Evolutionary conservation across 441 rosid species (phyloP).

Genomic region (Gossypium trilobum): DNA sequence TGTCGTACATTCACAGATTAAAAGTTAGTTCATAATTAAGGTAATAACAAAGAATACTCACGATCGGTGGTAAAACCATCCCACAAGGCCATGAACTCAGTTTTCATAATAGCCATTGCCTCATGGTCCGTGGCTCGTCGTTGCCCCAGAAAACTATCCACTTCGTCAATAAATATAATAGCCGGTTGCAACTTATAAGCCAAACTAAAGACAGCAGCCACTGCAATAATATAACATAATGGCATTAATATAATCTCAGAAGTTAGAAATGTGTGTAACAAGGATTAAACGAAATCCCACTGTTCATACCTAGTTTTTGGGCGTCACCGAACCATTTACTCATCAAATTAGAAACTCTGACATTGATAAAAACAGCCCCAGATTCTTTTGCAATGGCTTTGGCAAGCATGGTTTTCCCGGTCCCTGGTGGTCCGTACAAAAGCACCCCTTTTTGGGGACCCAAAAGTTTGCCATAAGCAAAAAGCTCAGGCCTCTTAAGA

Average conservation of each 20-base stretch:
- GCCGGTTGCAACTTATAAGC: slow-evolving; percentile 93
- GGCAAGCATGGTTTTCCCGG: slow-evolving; percentile 98
- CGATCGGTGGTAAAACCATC: slow-evolving; percentile 95
- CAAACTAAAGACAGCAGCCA: slow-evolving; percentile 89
- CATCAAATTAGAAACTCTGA: slow-evolving; percentile 77
- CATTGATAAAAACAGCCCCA: slow-evolving; percentile 85
- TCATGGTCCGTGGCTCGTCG: slow-evolving; percentile 78
- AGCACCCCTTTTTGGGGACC: slow-evolving; percentile 87
- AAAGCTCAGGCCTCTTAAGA: slow-evolving; percentile 70
- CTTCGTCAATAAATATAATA: slow-evolving; percentile 86
- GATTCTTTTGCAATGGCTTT: slow-evolving; percentile 91
- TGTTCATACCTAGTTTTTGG: slow-evolving; percentile 77
- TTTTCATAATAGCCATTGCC: slow-evolving; percentile 84
- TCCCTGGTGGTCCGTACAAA: slow-evolving; percentile 89
- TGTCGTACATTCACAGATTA: neutral
- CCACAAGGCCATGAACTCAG: slow-evolving; percentile 96
- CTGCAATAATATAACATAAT: slow-evolving; percentile 33
- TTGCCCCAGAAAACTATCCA: slow-evolving; percentile 93
- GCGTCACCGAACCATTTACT: slow-evolving; percentile 99
- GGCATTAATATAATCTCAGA: neutral
- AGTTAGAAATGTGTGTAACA: neutral
- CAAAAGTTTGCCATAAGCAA: slow-evolving; percentile 73
- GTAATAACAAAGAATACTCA: slow-evolving; percentile 31
- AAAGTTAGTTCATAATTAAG: neutral
- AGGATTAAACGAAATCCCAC: neutral